phyloP scores from a whole-genome alignment of 2,329 filamentous ascomycete species.

The Alternaria arborescens region DNA sequence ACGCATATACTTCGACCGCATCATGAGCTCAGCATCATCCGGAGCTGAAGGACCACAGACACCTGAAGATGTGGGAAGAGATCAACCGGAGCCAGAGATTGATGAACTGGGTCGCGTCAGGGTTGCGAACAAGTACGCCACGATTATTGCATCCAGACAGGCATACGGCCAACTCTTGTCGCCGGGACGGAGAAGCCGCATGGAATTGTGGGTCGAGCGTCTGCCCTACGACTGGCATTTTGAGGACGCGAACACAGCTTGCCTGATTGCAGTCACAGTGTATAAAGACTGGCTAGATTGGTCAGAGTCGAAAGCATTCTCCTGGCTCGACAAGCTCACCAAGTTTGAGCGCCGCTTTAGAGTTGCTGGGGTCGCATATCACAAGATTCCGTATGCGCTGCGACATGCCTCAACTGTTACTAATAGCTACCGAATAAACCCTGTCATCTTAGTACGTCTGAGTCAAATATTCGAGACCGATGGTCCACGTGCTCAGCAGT shows the following conservation, averaged over 20 bases:
- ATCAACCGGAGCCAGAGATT: background rate
- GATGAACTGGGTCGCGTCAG: background rate
- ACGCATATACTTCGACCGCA: background rate
- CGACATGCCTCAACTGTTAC: constrained; percentile 1
- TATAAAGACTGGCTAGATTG: constrained; percentile 18
- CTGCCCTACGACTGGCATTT: background rate
- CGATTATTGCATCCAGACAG: background rate
- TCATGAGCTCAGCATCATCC: background rate
- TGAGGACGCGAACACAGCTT: background rate
- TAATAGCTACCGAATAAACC: background rate
- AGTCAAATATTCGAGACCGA: constrained; percentile 13
- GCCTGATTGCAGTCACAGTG: background rate
- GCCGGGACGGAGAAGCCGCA: background rate
- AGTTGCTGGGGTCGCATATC: constrained; percentile 8
- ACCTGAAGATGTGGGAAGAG: background rate
- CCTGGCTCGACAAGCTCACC: constrained; percentile 13
- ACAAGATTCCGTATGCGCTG: constrained; percentile 9
- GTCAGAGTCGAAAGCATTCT: background rate
- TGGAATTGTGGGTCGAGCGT: background rate
- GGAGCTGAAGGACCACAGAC: background rate
- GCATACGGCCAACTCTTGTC: background rate
- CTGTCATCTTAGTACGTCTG: background rate
- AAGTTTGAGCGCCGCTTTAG: constrained; percentile 15
- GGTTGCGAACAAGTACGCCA: background rate
- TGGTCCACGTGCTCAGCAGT: background rate